phyloP scores from a whole-genome alignment of 2,329 filamentous ascomycete genomes.

The Exophiala phaeomuriformis region DNA sequence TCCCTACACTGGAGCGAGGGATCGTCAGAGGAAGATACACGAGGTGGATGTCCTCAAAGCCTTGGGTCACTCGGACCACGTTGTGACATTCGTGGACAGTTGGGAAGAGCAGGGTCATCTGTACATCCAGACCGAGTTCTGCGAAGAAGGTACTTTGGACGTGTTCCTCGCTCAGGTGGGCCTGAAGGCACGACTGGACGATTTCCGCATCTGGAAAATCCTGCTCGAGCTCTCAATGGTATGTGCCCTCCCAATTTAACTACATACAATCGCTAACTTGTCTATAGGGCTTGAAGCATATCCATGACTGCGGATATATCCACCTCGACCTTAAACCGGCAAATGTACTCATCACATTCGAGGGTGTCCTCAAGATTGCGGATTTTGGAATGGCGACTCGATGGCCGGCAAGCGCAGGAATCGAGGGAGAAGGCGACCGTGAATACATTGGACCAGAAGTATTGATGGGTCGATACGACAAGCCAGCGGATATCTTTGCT shows the following conservation, averaged over 20 bases:
- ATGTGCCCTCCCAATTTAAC: slow-evolving; percentile 36
- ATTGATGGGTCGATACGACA: slow-evolving; percentile 76
- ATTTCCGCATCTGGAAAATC: slow-evolving; percentile 98
- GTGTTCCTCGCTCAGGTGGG: slow-evolving; percentile 78
- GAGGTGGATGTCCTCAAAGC: slow-evolving; percentile 74
- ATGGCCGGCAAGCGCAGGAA: slow-evolving; percentile 67
- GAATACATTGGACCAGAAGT: slow-evolving; percentile 96
- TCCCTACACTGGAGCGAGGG: slow-evolving; percentile 67
- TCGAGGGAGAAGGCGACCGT: slow-evolving; percentile 88
- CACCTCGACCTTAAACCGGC: slow-evolving; percentile 61
- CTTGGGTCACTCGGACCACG: slow-evolving; percentile 73
- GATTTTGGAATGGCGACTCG: slow-evolving; percentile 66
- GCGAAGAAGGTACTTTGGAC: slow-evolving; percentile 86
- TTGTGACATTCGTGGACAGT: slow-evolving; percentile 73
- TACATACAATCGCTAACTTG: slow-evolving; percentile 26
- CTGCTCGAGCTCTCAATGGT: slow-evolving; percentile 77
- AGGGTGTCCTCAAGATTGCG: slow-evolving; percentile 58
- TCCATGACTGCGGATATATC: slow-evolving; percentile 79
- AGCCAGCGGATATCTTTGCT: slow-evolving; percentile 87
- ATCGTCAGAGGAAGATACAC: slow-evolving; percentile 74
- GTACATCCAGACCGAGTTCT: slow-evolving; percentile 97
- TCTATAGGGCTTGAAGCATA: slow-evolving; percentile 73
- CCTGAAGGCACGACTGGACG: slow-evolving; percentile 77
- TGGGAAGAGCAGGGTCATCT: slow-evolving; percentile 83
- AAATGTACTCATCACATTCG: slow-evolving; percentile 59